These are phyloP conservation scores for Leptosphaerulina australis DNA, from an alignment of 2,329 filamentous ascomycete genomes.

Conservation along the genomic window DNA sequence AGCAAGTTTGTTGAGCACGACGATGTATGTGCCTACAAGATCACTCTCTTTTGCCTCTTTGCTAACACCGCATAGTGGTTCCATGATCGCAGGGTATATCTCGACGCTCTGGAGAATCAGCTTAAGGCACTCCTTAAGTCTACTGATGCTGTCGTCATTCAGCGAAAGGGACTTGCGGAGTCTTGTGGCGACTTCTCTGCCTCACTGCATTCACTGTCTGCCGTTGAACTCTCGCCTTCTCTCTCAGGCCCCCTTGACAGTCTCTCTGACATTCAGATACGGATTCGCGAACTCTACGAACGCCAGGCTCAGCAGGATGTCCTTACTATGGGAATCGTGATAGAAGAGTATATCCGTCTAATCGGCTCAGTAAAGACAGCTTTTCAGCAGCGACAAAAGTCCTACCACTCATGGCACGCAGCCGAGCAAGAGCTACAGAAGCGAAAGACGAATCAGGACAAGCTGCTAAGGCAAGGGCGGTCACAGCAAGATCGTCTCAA, in stretches of 20 bases:
- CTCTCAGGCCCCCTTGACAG: constrained; percentile 89
- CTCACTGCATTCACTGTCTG: constrained; percentile 88
- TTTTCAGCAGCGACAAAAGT: constrained; percentile 90
- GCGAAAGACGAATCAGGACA: constrained; percentile 86
- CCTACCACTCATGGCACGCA: constrained; percentile 90
- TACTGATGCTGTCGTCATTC: constrained; percentile 88
- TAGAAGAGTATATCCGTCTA: constrained; percentile 96
- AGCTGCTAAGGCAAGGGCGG: constrained; percentile 90
- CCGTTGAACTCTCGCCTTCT: constrained; percentile 87
- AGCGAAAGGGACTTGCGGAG: constrained; percentile 92
- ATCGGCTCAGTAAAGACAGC: constrained; percentile 95
- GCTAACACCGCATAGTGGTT: constrained; percentile 73
- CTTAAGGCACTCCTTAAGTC: constrained; percentile 89
- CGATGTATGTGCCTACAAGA: constrained; percentile 66
- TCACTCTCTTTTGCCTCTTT: not conserved
- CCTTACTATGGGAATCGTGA: constrained; percentile 92
- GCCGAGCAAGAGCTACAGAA: constrained; percentile 92
- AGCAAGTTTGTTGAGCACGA: constrained; percentile 97
- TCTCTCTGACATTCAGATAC: constrained; percentile 89
- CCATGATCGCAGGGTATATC: constrained; percentile 91
- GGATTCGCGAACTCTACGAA: constrained; percentile 93
- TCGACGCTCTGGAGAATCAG: constrained; percentile 91
- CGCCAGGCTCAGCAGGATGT: constrained; percentile 97
- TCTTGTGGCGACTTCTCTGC: constrained; percentile 91
- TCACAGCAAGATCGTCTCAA: constrained; percentile 94